Percentiles rank a stretch among this genome's conserved stretches.
Evolutionary conservation across 2,329 filamentous ascomycete species (phyloP).

Genomic region (Lachnum nothofagi): DNA sequence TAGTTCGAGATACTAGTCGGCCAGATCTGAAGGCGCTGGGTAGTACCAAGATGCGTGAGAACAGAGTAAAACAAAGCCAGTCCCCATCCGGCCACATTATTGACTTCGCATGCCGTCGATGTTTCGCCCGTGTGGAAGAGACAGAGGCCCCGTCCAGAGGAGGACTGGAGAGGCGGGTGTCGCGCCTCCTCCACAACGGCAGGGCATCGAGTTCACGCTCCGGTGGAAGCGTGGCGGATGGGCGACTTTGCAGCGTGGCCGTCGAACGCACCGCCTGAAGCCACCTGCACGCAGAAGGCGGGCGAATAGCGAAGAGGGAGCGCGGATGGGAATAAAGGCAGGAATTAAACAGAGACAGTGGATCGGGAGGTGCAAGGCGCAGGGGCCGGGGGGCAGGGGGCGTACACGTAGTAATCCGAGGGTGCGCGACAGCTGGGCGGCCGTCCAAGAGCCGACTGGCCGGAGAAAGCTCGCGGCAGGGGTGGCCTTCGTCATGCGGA

Average conservation of each 20-base stretch:
- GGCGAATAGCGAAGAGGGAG: conserved; percentile 1
- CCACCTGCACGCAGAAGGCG: background rate
- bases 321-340: background rate
- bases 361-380: background rate
- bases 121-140: too few species aligned
- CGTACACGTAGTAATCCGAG: background rate
- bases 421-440: too few species aligned
- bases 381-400: background rate
- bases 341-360: background rate
- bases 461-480: background rate
- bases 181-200: too few species aligned
- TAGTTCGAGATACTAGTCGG: background rate
- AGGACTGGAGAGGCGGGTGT: too few species aligned
- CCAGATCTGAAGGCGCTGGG: background rate
- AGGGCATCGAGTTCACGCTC: too few species aligned
- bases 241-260: too few species aligned
- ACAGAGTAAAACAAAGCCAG: background rate
- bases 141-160: too few species aligned
- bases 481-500: background rate
- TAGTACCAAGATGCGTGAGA: background rate
- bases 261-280: background rate
- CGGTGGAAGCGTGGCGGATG: too few species aligned
- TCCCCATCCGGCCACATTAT: too few species aligned
- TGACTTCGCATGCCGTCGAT: too few species aligned
- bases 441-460: background rate